Base-by-base conservation (phyloP, 1,284 basidiomycete species). In the Puccinia polysora region DNA sequence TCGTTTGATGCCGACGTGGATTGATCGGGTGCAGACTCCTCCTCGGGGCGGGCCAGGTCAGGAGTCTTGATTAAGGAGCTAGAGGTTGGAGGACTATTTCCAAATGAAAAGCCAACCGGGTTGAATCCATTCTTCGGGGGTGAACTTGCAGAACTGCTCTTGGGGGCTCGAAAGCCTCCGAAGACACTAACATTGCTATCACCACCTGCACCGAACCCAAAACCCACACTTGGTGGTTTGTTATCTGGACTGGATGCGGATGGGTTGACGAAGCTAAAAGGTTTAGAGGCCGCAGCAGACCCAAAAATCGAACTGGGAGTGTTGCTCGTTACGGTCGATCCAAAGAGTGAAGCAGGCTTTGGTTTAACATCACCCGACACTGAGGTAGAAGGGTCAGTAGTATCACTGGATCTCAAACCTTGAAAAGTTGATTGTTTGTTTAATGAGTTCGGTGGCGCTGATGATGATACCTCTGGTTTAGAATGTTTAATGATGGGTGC, bases 51-150 rank as follows among this genome's bases (percentile, higher is more conserved):
- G 38, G 8, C 18, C 14, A 23, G 12, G 10, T 67, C 40, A 20
- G 65, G 25, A 40, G 65, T n/a, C n/a, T 58, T 32, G 53, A 2
- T 20, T 49, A 38, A n/a, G 23, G 49, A 50, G 18, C 25, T 14
- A 47, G 53, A 59, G 7, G 55, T 58, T 3, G 65, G 65, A 28
- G 65, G 65, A 69, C 65, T 69, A 34, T 36, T 43, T 4, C 65
- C 65, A 50, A 69, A 69, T 36, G 65, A 59, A 43, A 69, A 69
- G 20, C 65, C 65, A 32, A 69, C 65, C 40, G 65, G 65, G 25
- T 69, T 69, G 34, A 59, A 69, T 18, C 53, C 65, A 20, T 63
- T 63, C 34, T 63, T 63, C 5, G 47, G 45, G 14, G 40, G 60
- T 32, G 60, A 38, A 50, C 43, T 28, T 63, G 2, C 15, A 34